phyloP scores from a whole-genome alignment of 2,329 filamentous ascomycete genomes.

The Aureobasidium lini region DNA sequence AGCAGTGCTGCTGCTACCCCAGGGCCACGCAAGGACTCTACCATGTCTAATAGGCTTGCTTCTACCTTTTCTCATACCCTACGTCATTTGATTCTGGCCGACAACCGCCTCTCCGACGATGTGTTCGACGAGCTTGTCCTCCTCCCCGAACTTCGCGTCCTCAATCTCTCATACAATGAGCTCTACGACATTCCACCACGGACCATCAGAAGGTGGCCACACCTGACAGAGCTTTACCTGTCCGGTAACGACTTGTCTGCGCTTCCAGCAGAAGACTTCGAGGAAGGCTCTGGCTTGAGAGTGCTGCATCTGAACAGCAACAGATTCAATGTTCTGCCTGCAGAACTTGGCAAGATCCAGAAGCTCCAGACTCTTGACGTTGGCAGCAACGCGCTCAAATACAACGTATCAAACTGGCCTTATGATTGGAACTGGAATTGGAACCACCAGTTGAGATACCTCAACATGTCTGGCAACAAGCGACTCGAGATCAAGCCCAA shows the following conservation, averaged over 20 bases:
- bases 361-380: slow-evolving; percentile 89
- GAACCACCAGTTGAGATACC: slow-evolving; percentile 88
- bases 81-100: slow-evolving; percentile 77
- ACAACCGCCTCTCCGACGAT: slow-evolving; percentile 90
- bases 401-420: slow-evolving; percentile 97
- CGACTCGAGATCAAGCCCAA: slow-evolving; percentile 78
- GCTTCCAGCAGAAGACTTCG: slow-evolving; percentile 85
- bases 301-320: slow-evolving; percentile 94
- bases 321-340: slow-evolving; percentile 92
- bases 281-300: slow-evolving; percentile 79
- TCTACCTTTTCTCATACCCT: slow-evolving; percentile 86
- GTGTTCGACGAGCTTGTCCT: slow-evolving; percentile 86
- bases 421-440: slow-evolving; percentile 99
- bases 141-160: slow-evolving; percentile 72
- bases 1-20: slow-evolving; percentile 53
- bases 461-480: slow-evolving; percentile 96
- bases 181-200: slow-evolving; percentile 86
- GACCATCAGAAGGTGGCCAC: slow-evolving; percentile 81
- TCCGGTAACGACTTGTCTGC: slow-evolving; percentile 92
- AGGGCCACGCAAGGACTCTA: slow-evolving; percentile 75
- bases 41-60: slow-evolving; percentile 67
- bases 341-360: slow-evolving; percentile 88
- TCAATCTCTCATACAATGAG: slow-evolving; percentile 93
- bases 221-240: slow-evolving; percentile 84
- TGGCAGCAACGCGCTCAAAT: slow-evolving; percentile 90